phyloP scores from a whole-genome alignment of 139 green algal species.

The Chlorella sp. region DNA sequence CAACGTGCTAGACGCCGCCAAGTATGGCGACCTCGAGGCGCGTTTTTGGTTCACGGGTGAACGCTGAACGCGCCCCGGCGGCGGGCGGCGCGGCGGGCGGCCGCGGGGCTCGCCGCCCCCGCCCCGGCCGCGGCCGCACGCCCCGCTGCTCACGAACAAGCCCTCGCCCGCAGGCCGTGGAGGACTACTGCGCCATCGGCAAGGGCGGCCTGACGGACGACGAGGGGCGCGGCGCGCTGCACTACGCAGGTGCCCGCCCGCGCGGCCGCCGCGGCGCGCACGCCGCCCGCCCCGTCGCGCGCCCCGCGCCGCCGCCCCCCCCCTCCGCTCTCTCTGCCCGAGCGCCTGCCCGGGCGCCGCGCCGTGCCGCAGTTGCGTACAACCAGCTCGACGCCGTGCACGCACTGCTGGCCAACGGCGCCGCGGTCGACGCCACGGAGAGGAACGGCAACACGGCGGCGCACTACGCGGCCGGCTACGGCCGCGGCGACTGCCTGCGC shows the following conservation, averaged over 20 bases:
- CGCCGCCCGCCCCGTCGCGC: no score
- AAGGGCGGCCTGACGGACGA: slow-evolving; percentile 69
- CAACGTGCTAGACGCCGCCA: slow-evolving; percentile 82
- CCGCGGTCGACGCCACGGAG: slow-evolving; percentile 52
- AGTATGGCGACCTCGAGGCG: slow-evolving; percentile 82
- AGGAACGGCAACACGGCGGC: slow-evolving; percentile 70
- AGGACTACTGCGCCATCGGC: slow-evolving; percentile 90
- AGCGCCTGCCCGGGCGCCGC: no score
- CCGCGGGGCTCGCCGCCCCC: no score
- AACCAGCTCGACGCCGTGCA: neutral
- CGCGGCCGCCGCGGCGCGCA: no score
- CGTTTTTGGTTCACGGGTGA: no score
- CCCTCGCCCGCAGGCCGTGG: no score
- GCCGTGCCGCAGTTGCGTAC: neutral
- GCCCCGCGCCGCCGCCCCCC: no score
- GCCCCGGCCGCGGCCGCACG: no score
- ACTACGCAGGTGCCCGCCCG: slow-evolving; percentile 70
- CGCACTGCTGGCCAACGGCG: slow-evolving; percentile 39
- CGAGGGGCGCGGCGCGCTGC: slow-evolving; percentile 74
- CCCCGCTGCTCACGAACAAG: neutral
- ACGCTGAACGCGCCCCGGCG: no score
- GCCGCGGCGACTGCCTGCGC: slow-evolving; percentile 47
- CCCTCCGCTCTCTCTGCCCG: no score
- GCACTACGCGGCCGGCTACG: slow-evolving; percentile 81
- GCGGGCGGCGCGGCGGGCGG: no score